Base-by-base conservation (phyloP, 2,329 filamentous ascomycete species). In the Chaetomium sp. region DNA sequence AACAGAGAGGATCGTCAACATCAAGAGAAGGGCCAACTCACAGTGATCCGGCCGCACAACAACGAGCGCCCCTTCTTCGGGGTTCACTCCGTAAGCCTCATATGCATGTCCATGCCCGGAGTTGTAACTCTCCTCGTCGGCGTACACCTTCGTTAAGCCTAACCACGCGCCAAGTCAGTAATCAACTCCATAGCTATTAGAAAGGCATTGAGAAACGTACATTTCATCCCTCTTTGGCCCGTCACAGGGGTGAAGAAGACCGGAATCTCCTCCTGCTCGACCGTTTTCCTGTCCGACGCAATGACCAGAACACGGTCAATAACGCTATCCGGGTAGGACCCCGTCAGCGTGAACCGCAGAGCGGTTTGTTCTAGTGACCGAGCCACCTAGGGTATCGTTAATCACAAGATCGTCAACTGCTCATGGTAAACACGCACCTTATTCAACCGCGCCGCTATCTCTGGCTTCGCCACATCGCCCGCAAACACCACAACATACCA, bases 41-140 rank as follows among this genome's bases (percentile, higher is more conserved):
- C 84, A 85, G 75, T 88, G 85, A 76, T 88, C 86, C 1, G 86
- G 87, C 16, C 87, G 78, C 9, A 88, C 80, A 65, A 88, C 76
- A 0, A 85, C 78, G 4, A 87, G 67, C 0, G 79, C 81, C 0
- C 83, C 83, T 35, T 73, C 64, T 5, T 74, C 67, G 0, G 78
- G 73, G 62, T 82, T 78, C 13, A 89, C 76, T 0, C 84, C 84
- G 50, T 86, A 85, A 9, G 76, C 76, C 57, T 85, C 77, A 68
- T 88, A 89, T 1, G 82, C 83, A 53, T 84, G 79, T 0, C 85
- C 85, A 63, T 87, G 83, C 1, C 83, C 83, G 2, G 79, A 78
- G 63, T 83, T 82, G 70, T 85, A 83, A 69, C 80, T 82, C 61
- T 82, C 78, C 49, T 86, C 83, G 54, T 86, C 84, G 35, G 82